Evolutionary conservation across 371 early-diverging fungal species (phyloP).

Genomic region (Gilbertella persicaria): DNA sequence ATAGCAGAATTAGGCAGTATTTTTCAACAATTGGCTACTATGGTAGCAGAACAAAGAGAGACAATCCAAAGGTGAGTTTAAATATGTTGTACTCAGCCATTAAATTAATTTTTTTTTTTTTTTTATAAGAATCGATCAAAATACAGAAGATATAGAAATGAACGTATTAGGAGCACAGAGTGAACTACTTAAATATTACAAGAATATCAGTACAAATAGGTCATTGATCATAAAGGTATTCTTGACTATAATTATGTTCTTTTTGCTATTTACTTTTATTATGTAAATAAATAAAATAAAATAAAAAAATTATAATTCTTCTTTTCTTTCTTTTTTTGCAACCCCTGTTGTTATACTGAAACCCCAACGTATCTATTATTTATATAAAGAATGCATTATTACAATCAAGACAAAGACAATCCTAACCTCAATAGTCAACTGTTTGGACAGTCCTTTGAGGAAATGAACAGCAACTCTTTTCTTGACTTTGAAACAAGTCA

Average conservation of each 20-base stretch:
- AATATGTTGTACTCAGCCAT: neutral
- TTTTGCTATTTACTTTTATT: conserved; percentile 43
- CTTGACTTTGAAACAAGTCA: too few species aligned
- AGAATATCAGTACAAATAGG: conserved; percentile 87
- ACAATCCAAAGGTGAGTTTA: conserved; percentile 76
- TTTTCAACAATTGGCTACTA: conserved; percentile 89
- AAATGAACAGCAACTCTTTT: too few species aligned
- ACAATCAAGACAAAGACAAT: neutral
- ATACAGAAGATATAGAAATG: conserved; percentile 88
- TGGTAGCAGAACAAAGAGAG: conserved; percentile 95
- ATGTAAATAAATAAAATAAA: conserved; percentile 25
- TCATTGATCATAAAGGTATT: conserved; percentile 95
- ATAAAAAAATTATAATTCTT: neutral
- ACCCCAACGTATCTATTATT: too few species aligned
- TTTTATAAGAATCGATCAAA: conserved; percentile 82
- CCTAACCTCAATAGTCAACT: too few species aligned
- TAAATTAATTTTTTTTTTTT: neutral
- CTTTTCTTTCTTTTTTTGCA: neutral
- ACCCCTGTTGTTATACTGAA: too few species aligned
- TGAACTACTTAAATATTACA: conserved; percentile 87
- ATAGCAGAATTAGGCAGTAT: conserved; percentile 95
- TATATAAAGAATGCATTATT: neutral
- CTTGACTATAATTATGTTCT: conserved; percentile 73
- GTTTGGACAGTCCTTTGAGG: too few species aligned
- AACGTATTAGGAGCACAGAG: conserved; percentile 90